Percentiles rank a stretch among this genome's conserved stretches.
Evolutionary conservation across 2,329 filamentous ascomycete species (phyloP).

Genomic region (Trichoderma lentiforme): DNA sequence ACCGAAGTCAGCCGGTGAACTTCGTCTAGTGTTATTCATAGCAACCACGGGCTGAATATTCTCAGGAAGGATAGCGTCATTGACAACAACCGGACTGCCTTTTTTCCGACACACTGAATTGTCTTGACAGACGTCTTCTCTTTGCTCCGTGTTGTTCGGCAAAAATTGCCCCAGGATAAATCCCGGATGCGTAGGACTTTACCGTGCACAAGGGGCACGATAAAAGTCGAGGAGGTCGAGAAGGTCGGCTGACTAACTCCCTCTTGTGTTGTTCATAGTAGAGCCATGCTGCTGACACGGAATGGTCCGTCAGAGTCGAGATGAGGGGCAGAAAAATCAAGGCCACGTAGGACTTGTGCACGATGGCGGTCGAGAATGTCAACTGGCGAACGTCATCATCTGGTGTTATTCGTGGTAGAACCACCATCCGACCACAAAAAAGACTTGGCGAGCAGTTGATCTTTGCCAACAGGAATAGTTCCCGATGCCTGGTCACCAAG

Average conservation of each 20-base stretch:
- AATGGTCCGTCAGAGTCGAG: too few relatives aligned
- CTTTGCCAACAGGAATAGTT: neutral
- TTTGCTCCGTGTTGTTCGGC: neutral
- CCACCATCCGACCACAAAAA: conserved; percentile 32
- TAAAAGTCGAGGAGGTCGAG: neutral
- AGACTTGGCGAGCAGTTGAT: neutral
- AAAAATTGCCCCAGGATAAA: neutral
- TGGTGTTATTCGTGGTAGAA: conserved; percentile 26
- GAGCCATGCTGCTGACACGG: too few relatives aligned
- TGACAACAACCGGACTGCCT: conserved; percentile 24
- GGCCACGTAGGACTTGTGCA: too few relatives aligned
- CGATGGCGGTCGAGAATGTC: too few relatives aligned
- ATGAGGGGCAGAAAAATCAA: too few relatives aligned
- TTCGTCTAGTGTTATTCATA: conserved; percentile 28
- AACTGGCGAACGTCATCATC: conserved; percentile 30
- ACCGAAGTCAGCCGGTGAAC: conserved; percentile 27
- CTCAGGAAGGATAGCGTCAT: neutral
- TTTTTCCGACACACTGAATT: conserved; percentile 27
- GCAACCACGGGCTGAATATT: neutral
- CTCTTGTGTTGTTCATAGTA: too few relatives aligned
- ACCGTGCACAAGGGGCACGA: too few relatives aligned
- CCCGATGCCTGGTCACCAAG: neutral
- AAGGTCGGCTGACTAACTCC: conserved; percentile 17
- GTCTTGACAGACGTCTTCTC: neutral
- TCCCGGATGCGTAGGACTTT: conserved; percentile 1